A percentile compares a stretch with the other conserved stretches of the same genome.
phyloP scores from a whole-genome alignment of 768 basidiomycete genomes.

The Lactarius psammicola region DNA sequence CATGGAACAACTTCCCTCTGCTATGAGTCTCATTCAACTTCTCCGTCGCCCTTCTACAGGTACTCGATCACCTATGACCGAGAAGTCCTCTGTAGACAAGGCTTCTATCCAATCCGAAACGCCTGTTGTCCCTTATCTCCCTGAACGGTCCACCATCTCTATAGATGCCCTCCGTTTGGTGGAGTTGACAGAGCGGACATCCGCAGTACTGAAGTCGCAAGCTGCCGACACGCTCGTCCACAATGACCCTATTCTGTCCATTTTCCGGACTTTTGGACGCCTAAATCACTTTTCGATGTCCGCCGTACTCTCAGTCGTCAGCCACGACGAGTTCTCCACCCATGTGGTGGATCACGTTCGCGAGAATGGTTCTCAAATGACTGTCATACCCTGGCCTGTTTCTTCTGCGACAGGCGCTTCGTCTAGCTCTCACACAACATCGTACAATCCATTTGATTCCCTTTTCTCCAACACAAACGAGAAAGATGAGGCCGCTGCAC shows the following conservation, averaged over 20 bases:
- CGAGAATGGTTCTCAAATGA: slow-evolving; percentile 61
- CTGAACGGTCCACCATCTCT: slow-evolving; percentile 35
- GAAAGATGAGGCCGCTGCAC: slow-evolving; percentile 50
- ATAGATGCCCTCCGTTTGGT: slow-evolving; percentile 85
- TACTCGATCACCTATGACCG: not conserved
- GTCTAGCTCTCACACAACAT: slow-evolving; percentile 25
- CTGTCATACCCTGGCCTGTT: slow-evolving; percentile 82
- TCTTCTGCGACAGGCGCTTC: slow-evolving; percentile 33
- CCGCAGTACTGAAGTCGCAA: slow-evolving; percentile 80
- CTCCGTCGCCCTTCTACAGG: slow-evolving; percentile 43
- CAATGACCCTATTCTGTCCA: slow-evolving; percentile 68
- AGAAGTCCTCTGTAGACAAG: slow-evolving; percentile 14
- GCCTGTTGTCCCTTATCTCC: slow-evolving; percentile 26
- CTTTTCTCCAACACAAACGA: slow-evolving; percentile 60
- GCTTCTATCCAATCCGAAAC: not conserved
- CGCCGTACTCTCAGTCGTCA: slow-evolving; percentile 71
- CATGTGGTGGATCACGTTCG: slow-evolving; percentile 61
- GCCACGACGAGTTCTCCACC: slow-evolving; percentile 67
- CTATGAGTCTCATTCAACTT: slow-evolving; percentile 80
- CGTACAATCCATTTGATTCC: slow-evolving; percentile 68
- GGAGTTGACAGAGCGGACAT: slow-evolving; percentile 86
- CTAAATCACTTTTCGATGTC: slow-evolving; percentile 66
- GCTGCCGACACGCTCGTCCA: slow-evolving; percentile 67
- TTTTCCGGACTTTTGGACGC: slow-evolving; percentile 76
- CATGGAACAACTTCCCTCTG: slow-evolving; percentile 75